phyloP scores from a whole-genome alignment of 192 early-diverging fungal genomes.

The Gaertneriomyces semiglobifer region DNA sequence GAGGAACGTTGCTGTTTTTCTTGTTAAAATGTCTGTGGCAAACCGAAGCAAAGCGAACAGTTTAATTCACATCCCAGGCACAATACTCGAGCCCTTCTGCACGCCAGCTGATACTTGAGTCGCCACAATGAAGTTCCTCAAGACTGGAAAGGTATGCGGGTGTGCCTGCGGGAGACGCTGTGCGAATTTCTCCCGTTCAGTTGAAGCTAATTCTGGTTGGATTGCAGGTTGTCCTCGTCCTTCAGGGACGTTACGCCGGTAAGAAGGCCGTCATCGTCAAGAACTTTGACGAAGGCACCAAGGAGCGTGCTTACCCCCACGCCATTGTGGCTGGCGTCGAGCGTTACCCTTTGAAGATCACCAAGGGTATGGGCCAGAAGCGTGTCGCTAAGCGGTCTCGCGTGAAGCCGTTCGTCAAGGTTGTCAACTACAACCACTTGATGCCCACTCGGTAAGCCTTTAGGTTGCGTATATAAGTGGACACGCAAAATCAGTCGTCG shows the following conservation, averaged over 20 bases:
- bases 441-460: conserved; percentile 93
- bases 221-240: conserved; percentile 87
- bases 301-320: conserved; percentile 94
- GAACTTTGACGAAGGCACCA: conserved; percentile 95
- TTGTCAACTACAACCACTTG: conserved; percentile 98
- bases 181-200: background rate
- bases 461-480: background rate
- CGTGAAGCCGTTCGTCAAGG: conserved; percentile 99
- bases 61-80: background rate
- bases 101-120: background rate
- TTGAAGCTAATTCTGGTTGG: background rate
- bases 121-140: conserved; percentile 56
- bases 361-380: conserved; percentile 92
- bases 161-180: background rate
- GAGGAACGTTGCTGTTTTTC: background rate
- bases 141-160: conserved; percentile 55
- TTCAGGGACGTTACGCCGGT: conserved; percentile 97
- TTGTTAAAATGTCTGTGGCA: background rate
- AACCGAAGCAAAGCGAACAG: background rate
- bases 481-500: background rate
- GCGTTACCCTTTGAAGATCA: conserved; percentile 96
- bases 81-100: background rate
- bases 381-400: conserved; percentile 92
- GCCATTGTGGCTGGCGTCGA: conserved; percentile 98
- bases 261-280: conserved; percentile 99